Base-by-base conservation (phyloP, 495 filamentous ascomycete species). In the Staphylotrichum tortipilum region DNA sequence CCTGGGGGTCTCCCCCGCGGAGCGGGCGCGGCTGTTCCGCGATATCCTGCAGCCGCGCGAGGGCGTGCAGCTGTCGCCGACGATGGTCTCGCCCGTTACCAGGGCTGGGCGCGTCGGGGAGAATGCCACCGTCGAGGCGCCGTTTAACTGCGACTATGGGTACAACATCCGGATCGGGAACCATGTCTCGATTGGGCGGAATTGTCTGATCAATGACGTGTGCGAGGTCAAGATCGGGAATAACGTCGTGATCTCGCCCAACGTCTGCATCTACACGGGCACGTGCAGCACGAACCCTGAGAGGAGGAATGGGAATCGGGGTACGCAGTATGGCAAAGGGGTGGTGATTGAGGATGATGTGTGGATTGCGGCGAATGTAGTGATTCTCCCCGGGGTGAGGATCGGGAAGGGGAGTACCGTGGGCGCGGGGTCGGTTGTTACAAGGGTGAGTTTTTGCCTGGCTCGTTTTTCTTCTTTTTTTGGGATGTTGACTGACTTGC, bases 71-170 rank as follows among this genome's bases (percentile, higher is more conserved):
- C 47, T 76, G 52, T 62, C 76, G 24, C 70, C 77, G 37, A 61
- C 66, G 48, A 34, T 62, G 53, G 59, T 72, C 52, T 73, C 78
- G 52, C 52, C 78, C 49, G 57, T 76, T 53, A 59, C 73, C 37
- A 57, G 72, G 51, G 56, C 72, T 4, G 85, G 85, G n/a, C 76
- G 77, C 28, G 81, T 94, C 17, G 88, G 88, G 18, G 77, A 83
- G 34, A 80, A 86, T 42, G 84, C 86, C 7, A 75, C 81, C 33
- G 86, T 98, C 34, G 89, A 96, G 51, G 82, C 87, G 3, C 91
- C 92, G 11, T 97, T 98, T 63, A 83, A 74, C 30, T 97, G 92
- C 65, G 89, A 95, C 59, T 98, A 96, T 59, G 92, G 92, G 2
- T 95, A 95, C 61, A 96, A 98, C 58, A 85, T 97, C 55, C 76